Conservation (phyloP, 306 rosid genomes). For the Macrotyloma uniflorum region DNA sequence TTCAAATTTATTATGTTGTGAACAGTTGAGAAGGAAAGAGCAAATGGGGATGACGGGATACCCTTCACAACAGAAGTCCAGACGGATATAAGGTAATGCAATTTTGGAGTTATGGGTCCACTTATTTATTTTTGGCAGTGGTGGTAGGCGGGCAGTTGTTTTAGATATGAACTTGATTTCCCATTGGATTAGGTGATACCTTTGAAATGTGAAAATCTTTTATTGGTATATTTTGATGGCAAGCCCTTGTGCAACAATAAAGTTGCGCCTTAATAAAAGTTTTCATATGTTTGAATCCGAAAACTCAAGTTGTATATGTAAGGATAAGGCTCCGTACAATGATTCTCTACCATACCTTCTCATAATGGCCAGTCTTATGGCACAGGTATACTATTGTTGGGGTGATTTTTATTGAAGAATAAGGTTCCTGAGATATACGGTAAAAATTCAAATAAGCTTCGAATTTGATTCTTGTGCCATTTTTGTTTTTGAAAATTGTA, state of each 20-base stretch:
- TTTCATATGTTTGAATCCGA: background rate
- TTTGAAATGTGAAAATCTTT: background rate
- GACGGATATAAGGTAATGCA: slow-evolving; percentile 59
- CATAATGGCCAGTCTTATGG: background rate
- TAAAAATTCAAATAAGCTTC: background rate
- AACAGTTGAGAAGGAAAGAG: slow-evolving; percentile 73
- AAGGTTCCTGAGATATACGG: background rate
- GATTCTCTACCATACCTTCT: too few relatives aligned
- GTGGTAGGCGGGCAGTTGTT: background rate
- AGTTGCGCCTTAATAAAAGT: too few relatives aligned
- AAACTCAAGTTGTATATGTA: too few relatives aligned
- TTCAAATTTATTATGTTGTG: slow-evolving; percentile 10
- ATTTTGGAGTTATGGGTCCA: background rate
- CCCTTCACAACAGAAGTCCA: slow-evolving; percentile 72
- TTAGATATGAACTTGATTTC: slow-evolving; percentile 16
- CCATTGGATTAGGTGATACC: background rate
- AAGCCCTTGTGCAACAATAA: too few relatives aligned
- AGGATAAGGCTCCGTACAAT: too few relatives aligned
- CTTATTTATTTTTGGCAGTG: background rate
- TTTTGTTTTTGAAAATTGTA: background rate
- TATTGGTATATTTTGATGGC: background rate
- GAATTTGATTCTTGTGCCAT: background rate
- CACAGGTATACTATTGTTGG: background rate
- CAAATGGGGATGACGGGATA: slow-evolving; percentile 60
- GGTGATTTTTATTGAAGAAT: background rate